A percentile compares a stretch with the other conserved stretches of the same genome.
These are phyloP conservation scores for Meira nashicola DNA, from an alignment of 1,284 basidiomycete genomes.

Conservation along the genomic window DNA sequence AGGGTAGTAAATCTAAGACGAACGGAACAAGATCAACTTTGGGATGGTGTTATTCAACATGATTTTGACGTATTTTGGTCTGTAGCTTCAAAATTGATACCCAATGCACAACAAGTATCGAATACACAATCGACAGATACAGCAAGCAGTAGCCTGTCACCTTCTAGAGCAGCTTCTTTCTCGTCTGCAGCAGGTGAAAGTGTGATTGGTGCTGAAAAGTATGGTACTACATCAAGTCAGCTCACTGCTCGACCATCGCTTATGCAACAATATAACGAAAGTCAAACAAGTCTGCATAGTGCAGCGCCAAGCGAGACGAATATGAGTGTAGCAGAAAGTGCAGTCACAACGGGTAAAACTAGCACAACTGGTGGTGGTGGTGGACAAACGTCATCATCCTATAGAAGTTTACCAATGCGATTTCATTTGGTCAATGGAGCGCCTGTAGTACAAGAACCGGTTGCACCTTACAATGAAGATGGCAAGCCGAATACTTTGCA, in stretches of 20 bases:
- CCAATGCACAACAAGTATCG: conserved; percentile 21
- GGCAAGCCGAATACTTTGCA: conserved; percentile 57
- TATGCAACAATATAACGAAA: conserved; percentile 9
- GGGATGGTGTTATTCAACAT: conserved; percentile 32
- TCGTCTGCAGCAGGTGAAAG: neutral
- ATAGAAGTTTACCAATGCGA: conserved; percentile 75
- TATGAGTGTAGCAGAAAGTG: neutral
- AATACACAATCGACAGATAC: conserved; percentile 16
- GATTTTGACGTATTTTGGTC: conserved; percentile 92
- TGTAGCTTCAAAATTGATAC: conserved; percentile 74
- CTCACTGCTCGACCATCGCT: conserved; percentile 3
- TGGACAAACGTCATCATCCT: neutral
- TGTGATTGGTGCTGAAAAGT: too few species aligned
- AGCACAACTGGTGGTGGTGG: neutral
- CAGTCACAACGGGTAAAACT: neutral
- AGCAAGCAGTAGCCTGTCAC: conserved; percentile 14
- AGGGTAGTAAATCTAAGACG: conserved; percentile 36
- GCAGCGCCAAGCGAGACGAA: neutral
- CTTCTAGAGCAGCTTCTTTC: neutral
- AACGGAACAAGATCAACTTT: conserved; percentile 40
- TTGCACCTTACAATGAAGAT: conserved; percentile 70
- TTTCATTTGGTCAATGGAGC: conserved; percentile 80
- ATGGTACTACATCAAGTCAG: neutral
- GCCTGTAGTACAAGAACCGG: conserved; percentile 81
- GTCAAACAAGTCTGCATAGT: conserved; percentile 5